These are phyloP conservation scores for Pseudocercospora cruenta DNA, from an alignment of 2,329 filamentous ascomycete genomes.

Conservation along the genomic window DNA sequence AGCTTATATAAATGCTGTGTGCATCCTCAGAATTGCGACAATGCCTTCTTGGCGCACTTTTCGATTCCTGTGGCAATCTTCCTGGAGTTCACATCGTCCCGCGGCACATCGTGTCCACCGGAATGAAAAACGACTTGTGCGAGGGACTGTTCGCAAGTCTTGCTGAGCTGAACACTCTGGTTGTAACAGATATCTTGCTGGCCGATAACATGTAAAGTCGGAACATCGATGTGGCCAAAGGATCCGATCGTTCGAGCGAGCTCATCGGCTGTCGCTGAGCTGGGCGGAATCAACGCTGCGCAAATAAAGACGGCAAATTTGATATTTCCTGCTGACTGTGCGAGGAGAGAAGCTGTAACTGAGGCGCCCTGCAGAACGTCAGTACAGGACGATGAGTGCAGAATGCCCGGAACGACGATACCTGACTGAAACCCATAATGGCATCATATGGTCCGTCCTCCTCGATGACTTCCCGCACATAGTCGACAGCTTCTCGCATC, in stretches of 20 bases:
- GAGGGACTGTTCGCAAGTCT: not conserved
- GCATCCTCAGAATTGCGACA: not conserved
- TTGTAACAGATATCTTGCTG: conserved; percentile 4
- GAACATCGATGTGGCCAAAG: conserved; percentile 10
- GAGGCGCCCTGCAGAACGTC: not conserved
- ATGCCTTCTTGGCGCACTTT: not conserved
- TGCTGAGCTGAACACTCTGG: conserved; percentile 4
- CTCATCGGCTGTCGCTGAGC: not conserved
- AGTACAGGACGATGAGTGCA: not conserved
- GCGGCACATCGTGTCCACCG: not conserved
- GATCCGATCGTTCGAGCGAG: conserved; percentile 2
- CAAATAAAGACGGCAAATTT: conserved; percentile 14
- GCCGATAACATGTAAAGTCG: conserved; percentile 10
- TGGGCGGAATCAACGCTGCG: conserved; percentile 8
- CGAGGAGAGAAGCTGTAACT: not conserved
- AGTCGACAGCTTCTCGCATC: conserved; percentile 10
- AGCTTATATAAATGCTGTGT: not conserved
- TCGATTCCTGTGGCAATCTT: not conserved
- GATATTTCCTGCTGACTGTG: not conserved
- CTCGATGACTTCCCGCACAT: conserved; percentile 10
- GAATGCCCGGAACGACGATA: not conserved
- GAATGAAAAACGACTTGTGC: not conserved
- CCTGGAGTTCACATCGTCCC: not conserved
- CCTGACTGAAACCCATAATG: conserved; percentile 13
- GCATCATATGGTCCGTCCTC: conserved; percentile 14